Base-by-base conservation (phyloP, 129 eudicot genomes). In the Pseudognaphalium luteoalbum region DNA sequence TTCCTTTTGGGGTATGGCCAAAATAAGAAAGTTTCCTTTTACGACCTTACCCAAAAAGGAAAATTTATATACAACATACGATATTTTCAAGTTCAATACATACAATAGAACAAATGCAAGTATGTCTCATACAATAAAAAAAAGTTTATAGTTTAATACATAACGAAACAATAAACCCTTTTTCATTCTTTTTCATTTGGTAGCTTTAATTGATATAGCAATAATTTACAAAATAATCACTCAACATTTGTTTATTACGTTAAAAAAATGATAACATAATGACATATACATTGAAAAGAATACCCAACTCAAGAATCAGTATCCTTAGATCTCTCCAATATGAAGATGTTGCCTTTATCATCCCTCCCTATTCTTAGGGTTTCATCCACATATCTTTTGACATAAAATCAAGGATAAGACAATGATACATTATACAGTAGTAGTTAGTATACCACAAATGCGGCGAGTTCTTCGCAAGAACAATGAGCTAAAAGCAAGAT, bases 341-440 rank as follows among this genome's bases (percentile, higher is more conserved):
- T 81, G 84, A 88, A 91, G 78, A 91, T 84, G 75, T 94, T 94
- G 68, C 92, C 97, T 84, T 91, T 91, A 76, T 94, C 93, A 83
- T 94, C 97, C 76, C 98, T 85, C 52, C 98, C 97, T 70, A 94
- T 87, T 81, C 96, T 87, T 82, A 91, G 80, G 28, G 80, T 65
- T 41, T 87, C 93, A 60, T 94, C 98, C 50, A 91, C 89, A 71
- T 88, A 94, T 85, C 97, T 94, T 76, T 52, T 17, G 71, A 21
- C 74, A 74, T 30, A 35, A 70, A 35, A 79, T 71, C 41, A 88
- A 80, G 81, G 80, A 32, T 67, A 17, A 2, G 5, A 16, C 62
- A 17, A 2, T 8, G 10, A 57, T 57, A 21, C 0, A 57, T 20
- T 7, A 20, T 57, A 56, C 0, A n/a, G 61, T 56, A n/a, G 61